Conservation (phyloP, 106 monocot species). For the Dioscorea zingiberensis region DNA sequence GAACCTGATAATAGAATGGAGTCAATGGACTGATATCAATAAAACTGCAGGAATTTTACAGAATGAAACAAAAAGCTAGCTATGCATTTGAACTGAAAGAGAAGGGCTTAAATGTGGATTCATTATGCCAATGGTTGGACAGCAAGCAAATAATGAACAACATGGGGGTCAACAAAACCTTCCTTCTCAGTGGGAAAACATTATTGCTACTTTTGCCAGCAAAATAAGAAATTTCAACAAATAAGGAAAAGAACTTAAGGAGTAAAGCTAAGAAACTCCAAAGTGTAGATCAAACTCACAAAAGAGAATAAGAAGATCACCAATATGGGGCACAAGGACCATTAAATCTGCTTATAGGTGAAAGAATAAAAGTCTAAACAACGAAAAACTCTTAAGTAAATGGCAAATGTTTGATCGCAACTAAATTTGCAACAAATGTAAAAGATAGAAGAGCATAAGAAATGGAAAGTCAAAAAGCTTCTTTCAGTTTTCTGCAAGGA, state of each 20-base stretch:
- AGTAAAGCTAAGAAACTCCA: background rate
- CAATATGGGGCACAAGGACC: background rate
- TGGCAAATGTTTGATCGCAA: too few relatives aligned
- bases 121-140: too few relatives aligned
- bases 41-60: background rate
- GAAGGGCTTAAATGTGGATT: too few relatives aligned
- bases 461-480: too few relatives aligned
- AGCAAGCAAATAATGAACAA: too few relatives aligned
- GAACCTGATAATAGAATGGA: constrained; percentile 19
- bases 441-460: too few relatives aligned
- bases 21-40: background rate
- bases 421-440: too few relatives aligned
- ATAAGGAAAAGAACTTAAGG: background rate
- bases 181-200: background rate
- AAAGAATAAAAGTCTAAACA: too few relatives aligned
- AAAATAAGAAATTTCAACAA: background rate
- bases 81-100: too few relatives aligned
- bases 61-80: too few relatives aligned
- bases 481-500: background rate
- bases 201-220: background rate
- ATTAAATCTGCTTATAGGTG: background rate
- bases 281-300: background rate
- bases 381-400: too few relatives aligned
- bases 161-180: too few relatives aligned
- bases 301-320: background rate